Conservation (phyloP, 108 stramenopile genomes). For the Schizochytrium sp. region DNA sequence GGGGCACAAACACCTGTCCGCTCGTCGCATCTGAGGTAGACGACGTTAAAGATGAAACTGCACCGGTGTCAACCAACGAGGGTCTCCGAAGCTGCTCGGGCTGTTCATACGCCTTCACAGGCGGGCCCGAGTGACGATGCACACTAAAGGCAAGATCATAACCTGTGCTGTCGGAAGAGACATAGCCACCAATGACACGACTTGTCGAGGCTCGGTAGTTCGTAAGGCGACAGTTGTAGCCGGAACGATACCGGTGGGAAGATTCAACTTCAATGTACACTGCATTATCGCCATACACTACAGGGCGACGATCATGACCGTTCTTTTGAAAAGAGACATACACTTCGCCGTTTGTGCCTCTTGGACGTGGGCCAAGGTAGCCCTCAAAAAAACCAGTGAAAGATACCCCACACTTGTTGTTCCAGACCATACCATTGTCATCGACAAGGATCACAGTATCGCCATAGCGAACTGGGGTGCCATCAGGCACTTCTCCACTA, state of each 20-base stretch:
- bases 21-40: not conserved
- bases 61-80: not conserved
- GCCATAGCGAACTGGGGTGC: conserved; percentile 32
- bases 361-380: conserved; percentile 23
- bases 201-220: conserved; percentile 39
- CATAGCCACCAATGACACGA: conserved; percentile 47
- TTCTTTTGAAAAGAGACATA: conserved; percentile 58
- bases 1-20: conserved; percentile 39
- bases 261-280: conserved; percentile 49
- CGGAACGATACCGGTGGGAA: conserved; percentile 32
- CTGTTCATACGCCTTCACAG: conserved; percentile 44
- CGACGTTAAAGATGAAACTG: not conserved
- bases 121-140: conserved; percentile 45
- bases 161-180: conserved; percentile 36
- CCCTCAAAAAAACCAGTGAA: conserved; percentile 40
- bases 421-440: conserved; percentile 52
- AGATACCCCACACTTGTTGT: conserved; percentile 55
- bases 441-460: conserved; percentile 49
- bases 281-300: conserved; percentile 50
- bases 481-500: conserved; percentile 12
- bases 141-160: conserved; percentile 43
- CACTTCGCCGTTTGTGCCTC: conserved; percentile 57
- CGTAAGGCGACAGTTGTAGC: conserved; percentile 43
- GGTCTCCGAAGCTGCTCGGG: not conserved
- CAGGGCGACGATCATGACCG: conserved; percentile 48